Base-by-base conservation (phyloP, 2,329 filamentous ascomycete species). In the Fusarium sp. region DNA sequence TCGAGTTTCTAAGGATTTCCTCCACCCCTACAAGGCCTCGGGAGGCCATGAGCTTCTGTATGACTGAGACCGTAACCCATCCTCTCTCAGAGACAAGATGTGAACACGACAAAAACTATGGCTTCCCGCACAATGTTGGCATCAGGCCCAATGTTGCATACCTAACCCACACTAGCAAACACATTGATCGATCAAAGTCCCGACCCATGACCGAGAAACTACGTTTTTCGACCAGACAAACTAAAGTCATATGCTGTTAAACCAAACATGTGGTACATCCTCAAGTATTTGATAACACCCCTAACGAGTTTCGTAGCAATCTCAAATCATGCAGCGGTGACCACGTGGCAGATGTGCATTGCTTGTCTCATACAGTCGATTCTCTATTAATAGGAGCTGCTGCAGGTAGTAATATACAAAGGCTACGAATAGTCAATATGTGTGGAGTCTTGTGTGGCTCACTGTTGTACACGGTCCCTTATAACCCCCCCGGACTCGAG, bases 391-490 rank as follows among this genome's bases (percentile, higher is more conserved):
- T 64, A 65, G 20, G 35, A 58, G 31, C 14, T 58, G 68, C 61
- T 56, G 16, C 22, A 31, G 47, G 47, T 52, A 56, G 50, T 78
- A 73, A 62, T 69, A 65, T 79, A 79, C 73, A 78, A 63, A 57
- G 42, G 50, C 38, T 69, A 63, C 58, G 60, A 65, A 70, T 52
- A 65, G 31, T 63, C 38, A 38, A 68, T 70, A 57, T 74, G 75
- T 76, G 75, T 70, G 70, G 78, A 78, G 74, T 79, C 75, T 71
- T 60, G 66, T 69, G 50, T 69, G 50, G 68, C 68, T 76, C 60
- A 52, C 66, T 79, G 67, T 79, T 76, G 20, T 79, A 79, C 77
- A 79, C 58, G 63, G 74, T 69, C 69, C 66, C 66, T 36, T 25
- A 16, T 14, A 22, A 42, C 31, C 31, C 20, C 31, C 33, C 20